Evolutionary conservation across 176 grass and related monocot genomes (phyloP), one percentile per base, ranked within the genome.

Genomic region (Leersia perrieri): DNA sequence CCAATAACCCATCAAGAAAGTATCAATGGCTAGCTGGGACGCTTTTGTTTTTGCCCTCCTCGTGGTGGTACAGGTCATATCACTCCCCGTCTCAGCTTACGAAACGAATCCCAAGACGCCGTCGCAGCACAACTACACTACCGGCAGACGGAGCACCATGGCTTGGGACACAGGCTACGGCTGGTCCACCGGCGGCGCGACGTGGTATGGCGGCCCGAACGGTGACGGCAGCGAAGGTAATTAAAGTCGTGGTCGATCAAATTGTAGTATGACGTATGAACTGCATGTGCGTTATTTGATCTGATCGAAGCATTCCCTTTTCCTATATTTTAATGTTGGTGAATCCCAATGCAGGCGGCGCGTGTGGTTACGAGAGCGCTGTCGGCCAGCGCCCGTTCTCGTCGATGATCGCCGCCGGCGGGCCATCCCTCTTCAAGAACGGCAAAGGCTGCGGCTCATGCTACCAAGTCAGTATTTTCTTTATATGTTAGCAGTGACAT

Each of bases 361-460:
- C 88, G 28, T 98, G 92, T 14, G 92, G 95, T 11, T 98, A 94
- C 5, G 61, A 84, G 20, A 66, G 44, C 63, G 92, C 78, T 7
- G 88, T 97, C 11, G 66, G 82, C 35, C 87, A 63, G 29, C 35
- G 66, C 32, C 95, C 95, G 0, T 89, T 91, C 81, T 81, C 15
- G 55, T 90, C 92, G 23, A 87, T 98, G 86, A 75, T 92, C 58
- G 38, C 95, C 22, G 76, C 92, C 5, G 95, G 73, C 41, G 87
- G 84, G 12, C 81, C 90, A 3, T 89, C 86, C 49, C 45, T 98
- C 55, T 98, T 90, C 88, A 92, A 91, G 70, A 44, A 64, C 23
- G 95, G 92, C 73, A 88, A 82, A 64, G 90, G 95, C n/a, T 94
- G 95, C 29, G 95, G 92, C 33, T 65, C 83, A 36, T 98, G 95